These are phyloP conservation scores for Termitomyces sp. DNA, from an alignment of 768 basidiomycete species.

Conservation along the genomic window DNA sequence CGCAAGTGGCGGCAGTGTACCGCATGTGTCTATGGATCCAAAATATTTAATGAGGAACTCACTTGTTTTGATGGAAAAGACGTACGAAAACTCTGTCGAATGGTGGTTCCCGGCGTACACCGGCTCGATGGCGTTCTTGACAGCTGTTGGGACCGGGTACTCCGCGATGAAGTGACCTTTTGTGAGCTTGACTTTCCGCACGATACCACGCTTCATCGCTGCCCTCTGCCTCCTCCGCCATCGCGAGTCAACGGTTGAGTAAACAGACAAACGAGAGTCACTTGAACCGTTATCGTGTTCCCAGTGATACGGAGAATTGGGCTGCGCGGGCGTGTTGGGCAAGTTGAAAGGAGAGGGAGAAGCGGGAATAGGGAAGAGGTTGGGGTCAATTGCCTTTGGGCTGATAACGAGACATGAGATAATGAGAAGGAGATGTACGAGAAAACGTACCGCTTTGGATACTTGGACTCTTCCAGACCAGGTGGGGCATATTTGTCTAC, in stretches of 20 bases:
- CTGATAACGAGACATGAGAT: background rate
- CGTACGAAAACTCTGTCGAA: constrained; percentile 91
- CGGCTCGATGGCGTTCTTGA: constrained; percentile 75
- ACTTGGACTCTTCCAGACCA: constrained; percentile 10
- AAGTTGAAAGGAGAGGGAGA: constrained; percentile 16
- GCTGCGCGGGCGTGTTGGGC: constrained; percentile 15
- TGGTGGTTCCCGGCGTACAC: constrained; percentile 61
- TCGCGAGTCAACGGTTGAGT: constrained; percentile 46
- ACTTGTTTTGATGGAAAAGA: constrained; percentile 5
- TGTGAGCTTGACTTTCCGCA: constrained; percentile 87
- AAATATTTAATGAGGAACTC: background rate
- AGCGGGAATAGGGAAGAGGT: constrained; percentile 16
- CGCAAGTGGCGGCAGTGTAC: constrained; percentile 86
- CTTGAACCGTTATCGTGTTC: constrained; percentile 10
- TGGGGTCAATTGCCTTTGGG: constrained; percentile 15
- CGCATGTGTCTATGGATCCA: constrained; percentile 69
- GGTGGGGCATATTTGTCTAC: constrained; percentile 6
- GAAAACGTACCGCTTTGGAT: constrained; percentile 10
- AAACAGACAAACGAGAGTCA: constrained; percentile 42
- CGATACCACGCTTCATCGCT: constrained; percentile 84
- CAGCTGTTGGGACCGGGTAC: constrained; percentile 80
- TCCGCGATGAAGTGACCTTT: constrained; percentile 90
- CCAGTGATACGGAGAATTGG: constrained; percentile 16
- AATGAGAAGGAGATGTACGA: background rate
- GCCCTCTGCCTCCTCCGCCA: constrained; percentile 80